These are phyloP conservation scores for Geotrichum australiense DNA, from an alignment of 1,139 yeast genomes.

Conservation along the genomic window DNA sequence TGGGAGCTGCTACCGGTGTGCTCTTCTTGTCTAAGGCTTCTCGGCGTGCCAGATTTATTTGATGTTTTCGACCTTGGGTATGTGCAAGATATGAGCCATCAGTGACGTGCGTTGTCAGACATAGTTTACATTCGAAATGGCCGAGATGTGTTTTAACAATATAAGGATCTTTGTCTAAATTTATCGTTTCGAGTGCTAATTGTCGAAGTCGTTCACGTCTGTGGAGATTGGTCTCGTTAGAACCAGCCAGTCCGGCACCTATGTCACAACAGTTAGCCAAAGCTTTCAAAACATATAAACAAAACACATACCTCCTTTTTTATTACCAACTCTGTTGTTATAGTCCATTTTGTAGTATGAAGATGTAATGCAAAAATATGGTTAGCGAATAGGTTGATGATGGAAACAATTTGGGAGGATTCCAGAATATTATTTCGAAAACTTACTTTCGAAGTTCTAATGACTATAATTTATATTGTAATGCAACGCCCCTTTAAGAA, in stretches of 20 bases:
- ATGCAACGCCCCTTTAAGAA: too few relatives aligned
- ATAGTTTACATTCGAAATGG: slow-evolving; percentile 63
- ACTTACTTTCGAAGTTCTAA: too few relatives aligned
- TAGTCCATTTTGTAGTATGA: slow-evolving; percentile 42
- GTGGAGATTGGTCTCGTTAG: slow-evolving; percentile 58
- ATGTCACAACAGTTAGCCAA: neutral
- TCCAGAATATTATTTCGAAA: too few relatives aligned
- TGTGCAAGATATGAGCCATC: slow-evolving; percentile 77
- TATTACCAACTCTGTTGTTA: slow-evolving; percentile 52
- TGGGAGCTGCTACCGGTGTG: slow-evolving; percentile 13
- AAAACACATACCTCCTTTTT: slow-evolving; percentile 40
- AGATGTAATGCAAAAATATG: too few relatives aligned
- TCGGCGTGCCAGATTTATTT: slow-evolving; percentile 56
- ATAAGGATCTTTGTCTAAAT: slow-evolving; percentile 67
- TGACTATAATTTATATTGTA: too few relatives aligned
- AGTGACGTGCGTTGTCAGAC: slow-evolving; percentile 66
- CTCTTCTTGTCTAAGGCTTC: slow-evolving; percentile 31
- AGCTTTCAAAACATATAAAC: neutral
- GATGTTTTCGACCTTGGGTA: slow-evolving; percentile 73
- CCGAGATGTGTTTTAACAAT: slow-evolving; percentile 71
- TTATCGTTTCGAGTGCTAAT: slow-evolving; percentile 54
- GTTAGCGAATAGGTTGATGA: too few relatives aligned
- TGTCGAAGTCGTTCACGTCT: slow-evolving; percentile 58
- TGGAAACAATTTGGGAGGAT: too few relatives aligned
- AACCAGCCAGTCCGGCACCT: slow-evolving; percentile 70